Conservation (phyloP, 2,329 filamentous ascomycete species). For the Trichoderma asperellum region DNA sequence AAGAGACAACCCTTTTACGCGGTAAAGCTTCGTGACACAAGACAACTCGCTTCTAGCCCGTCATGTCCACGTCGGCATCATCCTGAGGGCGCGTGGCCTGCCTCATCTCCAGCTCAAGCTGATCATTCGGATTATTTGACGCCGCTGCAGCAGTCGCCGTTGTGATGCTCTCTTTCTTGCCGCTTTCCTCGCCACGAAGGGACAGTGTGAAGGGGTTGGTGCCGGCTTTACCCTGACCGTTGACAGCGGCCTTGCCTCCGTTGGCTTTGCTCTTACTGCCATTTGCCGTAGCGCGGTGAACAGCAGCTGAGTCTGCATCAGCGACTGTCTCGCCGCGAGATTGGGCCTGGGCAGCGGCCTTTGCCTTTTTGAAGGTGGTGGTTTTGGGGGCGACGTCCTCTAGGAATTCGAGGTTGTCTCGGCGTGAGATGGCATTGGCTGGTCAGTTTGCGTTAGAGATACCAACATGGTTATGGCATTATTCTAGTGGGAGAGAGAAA, state of each 20-base stretch:
- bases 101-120: slow-evolving; percentile 60
- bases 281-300: slow-evolving; percentile 36
- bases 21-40: neutral
- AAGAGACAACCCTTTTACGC: neutral
- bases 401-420: slow-evolving; percentile 94
- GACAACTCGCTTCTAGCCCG: slow-evolving; percentile 46
- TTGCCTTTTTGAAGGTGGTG: slow-evolving; percentile 76
- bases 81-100: slow-evolving; percentile 50
- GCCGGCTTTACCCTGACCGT: slow-evolving; percentile 34
- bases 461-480: neutral
- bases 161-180: neutral
- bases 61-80: slow-evolving; percentile 64
- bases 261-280: slow-evolving; percentile 30
- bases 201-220: slow-evolving; percentile 32
- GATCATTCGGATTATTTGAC: slow-evolving; percentile 53
- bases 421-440: slow-evolving; percentile 84
- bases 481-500: neutral
- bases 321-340: slow-evolving; percentile 47
- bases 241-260: slow-evolving; percentile 33
- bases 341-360: slow-evolving; percentile 60
- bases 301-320: slow-evolving; percentile 32
- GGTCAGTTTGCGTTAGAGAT: neutral
- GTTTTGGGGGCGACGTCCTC: slow-evolving; percentile 89
- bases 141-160: neutral
- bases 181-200: slow-evolving; percentile 34